A percentile compares a stretch with the other conserved stretches of the same genome.
Conservation (phyloP, 2,329 filamentous ascomycete genomes). For the Diplocarpon mali region DNA sequence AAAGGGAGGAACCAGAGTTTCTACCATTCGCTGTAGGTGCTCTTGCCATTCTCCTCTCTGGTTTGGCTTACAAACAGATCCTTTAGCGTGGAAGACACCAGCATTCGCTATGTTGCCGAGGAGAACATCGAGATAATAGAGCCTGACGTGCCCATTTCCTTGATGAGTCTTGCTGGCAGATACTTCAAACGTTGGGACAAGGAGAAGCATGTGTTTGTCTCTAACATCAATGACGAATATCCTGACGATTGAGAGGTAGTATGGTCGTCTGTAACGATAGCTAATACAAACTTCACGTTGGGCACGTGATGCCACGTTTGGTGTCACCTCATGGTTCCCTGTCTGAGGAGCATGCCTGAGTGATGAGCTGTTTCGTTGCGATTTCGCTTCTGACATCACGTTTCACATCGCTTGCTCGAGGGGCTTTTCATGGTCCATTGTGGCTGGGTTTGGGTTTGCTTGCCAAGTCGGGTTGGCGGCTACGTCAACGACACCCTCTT, state of each 20-base stretch:
- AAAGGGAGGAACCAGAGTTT: constrained; percentile 58
- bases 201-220: constrained; percentile 59
- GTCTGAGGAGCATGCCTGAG: too few relatives aligned
- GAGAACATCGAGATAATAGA: constrained; percentile 64
- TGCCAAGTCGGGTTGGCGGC: too few relatives aligned
- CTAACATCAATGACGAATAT: constrained; percentile 73
- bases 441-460: too few relatives aligned
- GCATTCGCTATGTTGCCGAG: constrained; percentile 64
- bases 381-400: too few relatives aligned
- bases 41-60: neutral
- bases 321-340: too few relatives aligned
- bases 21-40: constrained; percentile 75
- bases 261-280: neutral
- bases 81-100: constrained; percentile 52
- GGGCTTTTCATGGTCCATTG: too few relatives aligned
- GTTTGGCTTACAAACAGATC: constrained; percentile 22
- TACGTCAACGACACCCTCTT: too few relatives aligned
- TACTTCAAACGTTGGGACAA: constrained; percentile 82
- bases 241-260: constrained; percentile 57
- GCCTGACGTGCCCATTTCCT: constrained; percentile 39
- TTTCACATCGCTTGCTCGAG: too few relatives aligned
- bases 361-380: too few relatives aligned
- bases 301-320: too few relatives aligned
- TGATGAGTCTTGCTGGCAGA: constrained; percentile 64
- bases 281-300: too few relatives aligned